These are phyloP conservation scores for Monilinia laxa DNA, from an alignment of 2,329 filamentous ascomycete species.

Conservation along the genomic window DNA sequence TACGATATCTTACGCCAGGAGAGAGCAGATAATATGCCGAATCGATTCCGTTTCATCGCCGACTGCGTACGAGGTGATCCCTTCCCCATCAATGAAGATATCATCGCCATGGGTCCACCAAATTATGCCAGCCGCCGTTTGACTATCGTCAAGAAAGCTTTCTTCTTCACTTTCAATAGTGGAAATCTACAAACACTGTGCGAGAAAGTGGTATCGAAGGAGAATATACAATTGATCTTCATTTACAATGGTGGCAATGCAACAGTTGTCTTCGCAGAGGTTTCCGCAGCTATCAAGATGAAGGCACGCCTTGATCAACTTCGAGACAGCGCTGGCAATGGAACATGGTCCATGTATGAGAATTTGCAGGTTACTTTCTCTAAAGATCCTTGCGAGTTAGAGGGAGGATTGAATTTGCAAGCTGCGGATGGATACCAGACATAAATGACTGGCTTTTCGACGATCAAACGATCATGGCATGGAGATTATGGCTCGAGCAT, in stretches of 20 bases:
- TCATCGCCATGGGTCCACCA: conserved; percentile 33
- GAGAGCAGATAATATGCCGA: conserved; percentile 25
- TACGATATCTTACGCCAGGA: conserved; percentile 30
- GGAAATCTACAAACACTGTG: conserved; percentile 31
- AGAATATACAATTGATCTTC: conserved; percentile 32
- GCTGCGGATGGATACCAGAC: conserved; percentile 14
- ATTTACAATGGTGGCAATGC: conserved; percentile 41
- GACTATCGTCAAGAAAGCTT: conserved; percentile 38
- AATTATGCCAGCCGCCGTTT: conserved; percentile 36
- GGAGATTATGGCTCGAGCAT: background rate
- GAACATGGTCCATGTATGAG: conserved; percentile 8
- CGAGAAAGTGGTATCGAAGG: conserved; percentile 31
- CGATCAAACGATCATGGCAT: background rate
- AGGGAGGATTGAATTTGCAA: conserved; percentile 18
- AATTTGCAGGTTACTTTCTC: conserved; percentile 23
- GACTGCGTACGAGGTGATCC: conserved; percentile 33
- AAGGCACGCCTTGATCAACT: conserved; percentile 34
- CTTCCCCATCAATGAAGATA: conserved; percentile 30
- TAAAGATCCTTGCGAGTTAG: conserved; percentile 26
- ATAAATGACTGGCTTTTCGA: background rate
- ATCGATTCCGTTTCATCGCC: conserved; percentile 35
- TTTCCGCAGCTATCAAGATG: conserved; percentile 34
- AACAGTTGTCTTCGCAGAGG: conserved; percentile 38
- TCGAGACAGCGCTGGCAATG: conserved; percentile 11
- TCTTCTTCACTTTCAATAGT: conserved; percentile 38